Base-by-base conservation (phyloP, 2,329 filamentous ascomycete species). In the Plectosphaerella plurivora region DNA sequence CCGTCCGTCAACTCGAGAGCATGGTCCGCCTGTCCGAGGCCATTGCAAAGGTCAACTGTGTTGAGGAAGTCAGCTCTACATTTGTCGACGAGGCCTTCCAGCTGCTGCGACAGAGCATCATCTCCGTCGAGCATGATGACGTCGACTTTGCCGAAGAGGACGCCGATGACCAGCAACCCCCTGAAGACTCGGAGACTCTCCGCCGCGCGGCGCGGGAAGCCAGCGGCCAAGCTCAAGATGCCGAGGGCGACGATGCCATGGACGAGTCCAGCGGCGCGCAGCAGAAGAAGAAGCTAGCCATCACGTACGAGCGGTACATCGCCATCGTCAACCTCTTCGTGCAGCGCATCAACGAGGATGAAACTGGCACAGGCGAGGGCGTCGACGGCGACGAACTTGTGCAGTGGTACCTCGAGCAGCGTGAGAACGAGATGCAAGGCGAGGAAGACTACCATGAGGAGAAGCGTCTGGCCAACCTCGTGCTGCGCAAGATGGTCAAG, bases 41-140 rank as follows among this genome's bases (percentile, higher is more conserved):
- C n/a, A 97, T 99, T 60, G 94, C 94, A 53, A 97, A 97, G 72
- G 91, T 91, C 53, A 97, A 96, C 67, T 99, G 94, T 66, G 91
- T 96, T 14, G 89, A 93, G 62, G 91, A 97, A 57, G 88, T 99
- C 55, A 86, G 85, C 0, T 80, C 88, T 1, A 82, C 83, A 0
- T 96, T 97, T 71, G 94, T 99, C 15, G 81, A 88, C 41, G 94
- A 99, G 71, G 94, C 93, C 0, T 97, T 88, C 69, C 91, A 94
- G 61, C 81, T 99, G 10, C 82, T 99, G 12, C 81, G 91, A 42
- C 92, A 97, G 71, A 94, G 89, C 69, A 99, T 99, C 67, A 97
- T 99, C 63, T 94, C 89, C 2, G 94, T 99, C 24, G 94, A 99
- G 71, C 94, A 97, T 65, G 94, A 99, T 62, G 94, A 99, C 62